A percentile compares a stretch with the other conserved stretches of the same genome.
phyloP scores from a whole-genome alignment of 2,329 filamentous ascomycete genomes.

The Penicillium expansum region DNA sequence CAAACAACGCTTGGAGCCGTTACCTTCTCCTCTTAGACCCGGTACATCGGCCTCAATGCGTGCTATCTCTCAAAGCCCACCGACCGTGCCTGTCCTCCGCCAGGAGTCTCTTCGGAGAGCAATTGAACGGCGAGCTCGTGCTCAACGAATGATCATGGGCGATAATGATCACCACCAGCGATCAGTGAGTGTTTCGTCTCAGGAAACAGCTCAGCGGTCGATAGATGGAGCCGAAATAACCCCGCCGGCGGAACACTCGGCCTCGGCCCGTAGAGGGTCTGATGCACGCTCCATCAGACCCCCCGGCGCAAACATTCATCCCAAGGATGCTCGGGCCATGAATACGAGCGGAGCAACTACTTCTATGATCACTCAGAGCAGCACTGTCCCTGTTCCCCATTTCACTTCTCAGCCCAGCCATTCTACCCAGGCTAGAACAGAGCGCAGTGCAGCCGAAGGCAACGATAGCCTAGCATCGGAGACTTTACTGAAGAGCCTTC shows the following conservation, averaged over 20 bases:
- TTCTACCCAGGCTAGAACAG: conserved; percentile 26
- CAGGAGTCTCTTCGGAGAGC: conserved; percentile 55
- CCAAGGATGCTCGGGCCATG: conserved; percentile 43
- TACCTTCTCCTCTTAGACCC: conserved; percentile 41
- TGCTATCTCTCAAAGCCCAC: conserved; percentile 54
- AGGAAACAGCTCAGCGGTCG: conserved; percentile 39
- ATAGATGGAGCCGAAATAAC: conserved; percentile 34
- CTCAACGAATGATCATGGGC: conserved; percentile 43
- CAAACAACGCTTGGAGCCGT: conserved; percentile 40
- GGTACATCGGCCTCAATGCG: conserved; percentile 47
- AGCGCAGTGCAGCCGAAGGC: conserved; percentile 26
- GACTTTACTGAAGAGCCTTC: conserved; percentile 54
- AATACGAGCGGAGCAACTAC: conserved; percentile 52
- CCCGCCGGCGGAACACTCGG: conserved; percentile 19
- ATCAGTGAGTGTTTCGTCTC: conserved; percentile 47
- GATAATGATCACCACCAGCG: conserved; percentile 35
- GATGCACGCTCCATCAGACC: conserved; percentile 46
- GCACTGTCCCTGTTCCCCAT: conserved; percentile 53
- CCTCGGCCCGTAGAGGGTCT: conserved; percentile 38
- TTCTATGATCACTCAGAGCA: conserved; percentile 52
- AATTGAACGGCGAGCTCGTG: conserved; percentile 51
- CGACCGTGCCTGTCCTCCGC: conserved; percentile 49
- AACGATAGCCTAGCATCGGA: conserved; percentile 52
- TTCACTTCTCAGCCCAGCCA: conserved; percentile 47
- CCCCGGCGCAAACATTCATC: conserved; percentile 45